Conservation (phyloP, 305 asterid species). For the Fraxinus albicans region DNA sequence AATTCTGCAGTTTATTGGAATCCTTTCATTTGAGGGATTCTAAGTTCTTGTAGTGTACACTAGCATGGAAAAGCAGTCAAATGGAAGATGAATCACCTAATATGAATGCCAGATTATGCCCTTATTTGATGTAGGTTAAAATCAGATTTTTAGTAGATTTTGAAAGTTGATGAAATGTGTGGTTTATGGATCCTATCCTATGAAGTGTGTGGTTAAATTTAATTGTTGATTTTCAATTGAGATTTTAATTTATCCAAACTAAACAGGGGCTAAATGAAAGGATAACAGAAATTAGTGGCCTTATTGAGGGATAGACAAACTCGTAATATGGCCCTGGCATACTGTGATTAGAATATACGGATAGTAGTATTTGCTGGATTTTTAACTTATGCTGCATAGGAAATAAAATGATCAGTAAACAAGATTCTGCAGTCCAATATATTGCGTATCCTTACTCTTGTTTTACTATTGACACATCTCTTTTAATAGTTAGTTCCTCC, state of each 20-base stretch:
- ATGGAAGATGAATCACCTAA: conserved; percentile 7
- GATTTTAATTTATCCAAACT: neutral
- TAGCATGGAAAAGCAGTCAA: neutral
- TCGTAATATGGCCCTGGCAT: neutral
- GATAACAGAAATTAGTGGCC: neutral
- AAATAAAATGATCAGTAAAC: neutral
- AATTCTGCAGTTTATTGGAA: neutral
- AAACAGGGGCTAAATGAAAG: neutral
- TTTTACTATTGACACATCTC: neutral
- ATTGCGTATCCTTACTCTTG: neutral
- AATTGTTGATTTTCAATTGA: neutral
- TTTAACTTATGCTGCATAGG: neutral
- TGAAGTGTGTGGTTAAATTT: neutral
- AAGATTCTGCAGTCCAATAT: conserved; percentile 4
- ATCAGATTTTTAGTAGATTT: neutral
- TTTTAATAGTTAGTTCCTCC: conserved; percentile 11
- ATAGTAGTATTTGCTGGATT: conserved; percentile 14
- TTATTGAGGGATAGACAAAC: neutral
- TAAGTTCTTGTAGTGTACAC: neutral
- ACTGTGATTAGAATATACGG: neutral
- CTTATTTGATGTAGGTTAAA: neutral
- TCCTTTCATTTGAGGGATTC: conserved; percentile 12
- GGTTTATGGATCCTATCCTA: neutral
- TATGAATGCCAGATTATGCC: neutral
- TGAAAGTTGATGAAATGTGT: neutral